Evolutionary conservation across 257 asterid genomes (phyloP), one percentile per base, ranked within the genome.

Genomic region (Petunia secreta): DNA sequence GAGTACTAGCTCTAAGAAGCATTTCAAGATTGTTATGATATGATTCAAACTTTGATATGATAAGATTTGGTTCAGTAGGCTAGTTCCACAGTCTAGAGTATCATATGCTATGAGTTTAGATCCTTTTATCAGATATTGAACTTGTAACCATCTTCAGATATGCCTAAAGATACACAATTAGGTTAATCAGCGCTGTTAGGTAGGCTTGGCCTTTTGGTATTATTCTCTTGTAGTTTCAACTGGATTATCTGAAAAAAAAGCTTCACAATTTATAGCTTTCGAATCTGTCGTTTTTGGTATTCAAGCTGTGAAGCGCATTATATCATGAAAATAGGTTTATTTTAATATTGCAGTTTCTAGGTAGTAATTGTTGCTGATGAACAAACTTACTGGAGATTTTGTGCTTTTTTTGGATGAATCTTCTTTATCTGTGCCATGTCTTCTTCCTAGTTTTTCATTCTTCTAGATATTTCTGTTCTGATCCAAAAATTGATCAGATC

Each of bases 21-120:
- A 2, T 71, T 52, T 52, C 57, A 52, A 52, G 2, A 6, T 48
- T 71, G 60, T 48, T 46, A 41, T 69, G 43, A 41, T 69, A 46
- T 44, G 77, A 57, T 16, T 69, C 77, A 46, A 69, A 69, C 39
- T 69, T 46, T 46, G 43, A 69, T 54, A 25, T 38, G 13, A 6
- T 69, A 69, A 25, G 25, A 65, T 69, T 69, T 69, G n/a, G 41
- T 25, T 69, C 59, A 69, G 1, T 6, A 65, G 59, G 58, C 59
- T 46, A 25, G 59, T 69, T 69, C 57, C 59, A 43, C 1, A 8
- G 40, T 44, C 41, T 46, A 69, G 59, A 71, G 43, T 25, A 48
- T 48, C 48, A 34, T 43, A 71, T 25, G 43, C 77, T 71, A 71
- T 71, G 77, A 71, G 44, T 71, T 71, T 48, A 71, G 60, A 71